Evolutionary conservation across 176 grass and related monocot species (phyloP), one percentile per base, ranked within the genome.

Genomic region (Otatea glauca): DNA sequence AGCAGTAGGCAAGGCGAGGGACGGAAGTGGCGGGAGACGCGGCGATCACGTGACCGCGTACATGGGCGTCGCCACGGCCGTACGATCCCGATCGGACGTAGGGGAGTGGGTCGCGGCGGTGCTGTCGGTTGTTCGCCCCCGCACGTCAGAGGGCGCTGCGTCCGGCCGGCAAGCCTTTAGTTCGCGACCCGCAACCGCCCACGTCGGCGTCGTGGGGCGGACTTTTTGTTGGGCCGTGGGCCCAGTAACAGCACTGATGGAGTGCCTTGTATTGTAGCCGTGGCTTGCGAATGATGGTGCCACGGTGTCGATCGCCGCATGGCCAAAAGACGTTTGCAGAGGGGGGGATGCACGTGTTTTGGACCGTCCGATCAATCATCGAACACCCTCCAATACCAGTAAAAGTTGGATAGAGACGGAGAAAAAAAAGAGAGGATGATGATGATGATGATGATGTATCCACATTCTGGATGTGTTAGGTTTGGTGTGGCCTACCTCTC

Each of bases 111-210:
- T 42, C 81, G 65, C 55, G 32, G 74, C 12, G 17, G 67, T 7
- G 44, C 47, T 79, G 87, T 84, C 72, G 87, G 67, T 73, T 44
- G 87, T 84, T 84, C 58, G 55, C 34, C 74, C n/a, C 35, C 29
- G 79, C 86, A 48, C 45, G 45, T 48, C 45, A 13, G 45, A 48
- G n/a, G 14, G 9, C 35, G n/a, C 50, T 53, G 14, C 50, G 50
- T 18, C 16, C 51, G 51, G 17, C 16, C 51, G 51, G 17, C 51
- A 17, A 5, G 15, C 51, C 51, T 54, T 77, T 47, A 72, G 65
- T 65, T 80, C 9, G 42, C 54, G 49, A 51, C 10, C 35, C n/a
- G 53, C 38, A 70, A 50, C 43, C 43, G 54, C 66, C 24, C 21
- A 32, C n/a, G 21, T 44, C 14, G 4, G 8, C 45, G 23, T 15